These are phyloP conservation scores for Naganishia liquefaciens DNA, from an alignment of 1,284 basidiomycete species.

Conservation along the genomic window DNA sequence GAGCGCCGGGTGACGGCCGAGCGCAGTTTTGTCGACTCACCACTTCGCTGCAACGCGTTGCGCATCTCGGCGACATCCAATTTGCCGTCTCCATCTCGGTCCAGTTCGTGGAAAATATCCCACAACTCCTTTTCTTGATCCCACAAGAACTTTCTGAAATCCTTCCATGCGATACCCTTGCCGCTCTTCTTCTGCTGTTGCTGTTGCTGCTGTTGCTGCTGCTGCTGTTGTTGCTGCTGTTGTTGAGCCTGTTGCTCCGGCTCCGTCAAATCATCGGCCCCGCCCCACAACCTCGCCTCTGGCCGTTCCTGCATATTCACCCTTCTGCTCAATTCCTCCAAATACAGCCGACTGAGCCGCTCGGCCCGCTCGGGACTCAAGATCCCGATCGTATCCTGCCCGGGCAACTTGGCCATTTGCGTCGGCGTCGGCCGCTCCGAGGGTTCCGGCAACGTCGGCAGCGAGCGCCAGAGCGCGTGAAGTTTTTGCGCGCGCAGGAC, in stretches of 20 bases:
- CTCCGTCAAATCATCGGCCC: slow-evolving; percentile 55
- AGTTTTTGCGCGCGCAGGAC: slow-evolving; percentile 47
- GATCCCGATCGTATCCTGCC: slow-evolving; percentile 51
- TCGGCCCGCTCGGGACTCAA: slow-evolving; percentile 69
- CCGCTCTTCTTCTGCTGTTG: slow-evolving; percentile 35
- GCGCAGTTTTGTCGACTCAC: slow-evolving; percentile 55
- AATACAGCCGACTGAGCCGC: slow-evolving; percentile 69
- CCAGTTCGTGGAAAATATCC: slow-evolving; percentile 84
- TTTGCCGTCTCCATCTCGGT: slow-evolving; percentile 79
- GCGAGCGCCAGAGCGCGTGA: slow-evolving; percentile 49
- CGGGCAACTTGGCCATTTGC: slow-evolving; percentile 49
- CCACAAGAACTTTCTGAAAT: slow-evolving; percentile 62
- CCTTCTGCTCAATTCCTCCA: slow-evolving; percentile 69
- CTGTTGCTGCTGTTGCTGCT: slow-evolving; percentile 25
- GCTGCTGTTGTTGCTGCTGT: slow-evolving; percentile 43
- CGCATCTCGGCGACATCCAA: slow-evolving; percentile 72
- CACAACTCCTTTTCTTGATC: slow-evolving; percentile 68
- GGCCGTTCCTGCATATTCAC: slow-evolving; percentile 54
- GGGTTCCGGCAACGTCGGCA: slow-evolving; percentile 45
- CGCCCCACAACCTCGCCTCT: slow-evolving; percentile 54
- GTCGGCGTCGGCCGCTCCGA: slow-evolving; percentile 42
- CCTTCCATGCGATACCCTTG: slow-evolving; percentile 67
- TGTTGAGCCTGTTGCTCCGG: slow-evolving; percentile 18
- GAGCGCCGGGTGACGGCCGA: not conserved
- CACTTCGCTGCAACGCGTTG: slow-evolving; percentile 69